Evolutionary conservation across 805 yeast species (phyloP).

Genomic region (Teunomyces aglyptinius): DNA sequence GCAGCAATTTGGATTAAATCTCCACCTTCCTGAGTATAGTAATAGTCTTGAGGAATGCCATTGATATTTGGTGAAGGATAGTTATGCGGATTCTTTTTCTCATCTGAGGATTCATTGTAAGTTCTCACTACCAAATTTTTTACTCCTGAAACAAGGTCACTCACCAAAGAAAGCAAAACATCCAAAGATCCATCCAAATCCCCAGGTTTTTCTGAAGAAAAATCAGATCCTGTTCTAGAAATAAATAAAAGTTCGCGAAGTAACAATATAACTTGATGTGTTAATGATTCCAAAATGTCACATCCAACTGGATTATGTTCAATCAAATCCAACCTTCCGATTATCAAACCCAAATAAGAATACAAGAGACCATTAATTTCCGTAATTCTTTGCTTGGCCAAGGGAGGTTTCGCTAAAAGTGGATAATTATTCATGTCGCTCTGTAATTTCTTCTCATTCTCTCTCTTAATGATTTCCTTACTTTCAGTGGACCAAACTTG

Average conservation of each 20-base stretch:
- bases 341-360: slow-evolving; percentile 61
- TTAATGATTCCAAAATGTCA: slow-evolving; percentile 60
- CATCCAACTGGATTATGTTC: slow-evolving; percentile 73
- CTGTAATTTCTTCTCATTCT: slow-evolving; percentile 32
- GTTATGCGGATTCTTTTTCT: slow-evolving; percentile 19
- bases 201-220: slow-evolving; percentile 35
- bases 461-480: slow-evolving; percentile 41
- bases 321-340: slow-evolving; percentile 76
- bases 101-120: slow-evolving; percentile 39
- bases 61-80: background rate
- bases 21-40: slow-evolving; percentile 67
- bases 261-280: slow-evolving; percentile 66
- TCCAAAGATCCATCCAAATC: slow-evolving; percentile 54
- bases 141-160: slow-evolving; percentile 63
- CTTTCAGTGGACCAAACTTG: slow-evolving; percentile 72
- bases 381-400: slow-evolving; percentile 58
- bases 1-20: slow-evolving; percentile 58
- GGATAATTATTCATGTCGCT: slow-evolving; percentile 43
- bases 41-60: slow-evolving; percentile 29
- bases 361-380: slow-evolving; percentile 62
- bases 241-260: slow-evolving; percentile 62
- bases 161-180: slow-evolving; percentile 55
- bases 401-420: slow-evolving; percentile 53
- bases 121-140: slow-evolving; percentile 60
- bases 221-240: slow-evolving; percentile 49